Conservation (phyloP, 2,329 filamentous ascomycete genomes). For the Verticillium alfalfae region DNA sequence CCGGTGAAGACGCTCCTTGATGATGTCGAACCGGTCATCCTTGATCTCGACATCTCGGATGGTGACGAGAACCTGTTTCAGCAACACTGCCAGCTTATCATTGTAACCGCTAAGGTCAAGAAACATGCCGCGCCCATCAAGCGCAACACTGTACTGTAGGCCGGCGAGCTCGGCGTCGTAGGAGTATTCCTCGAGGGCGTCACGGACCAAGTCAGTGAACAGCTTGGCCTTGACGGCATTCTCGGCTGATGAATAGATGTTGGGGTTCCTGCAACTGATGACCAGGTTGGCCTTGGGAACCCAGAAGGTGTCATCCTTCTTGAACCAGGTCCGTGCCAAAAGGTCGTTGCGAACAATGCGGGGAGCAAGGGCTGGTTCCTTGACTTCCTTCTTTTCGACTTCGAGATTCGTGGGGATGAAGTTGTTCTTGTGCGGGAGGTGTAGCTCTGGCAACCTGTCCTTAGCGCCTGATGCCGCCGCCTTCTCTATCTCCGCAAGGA, state of each 20-base stretch:
- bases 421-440: slow-evolving; percentile 88
- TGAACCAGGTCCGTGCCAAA: slow-evolving; percentile 82
- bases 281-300: slow-evolving; percentile 89
- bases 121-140: slow-evolving; percentile 68
- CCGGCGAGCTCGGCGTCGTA: slow-evolving; percentile 95
- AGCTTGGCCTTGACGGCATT: slow-evolving; percentile 73
- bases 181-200: slow-evolving; percentile 86
- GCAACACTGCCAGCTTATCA: slow-evolving; percentile 84
- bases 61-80: slow-evolving; percentile 81
- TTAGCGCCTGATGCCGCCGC: slow-evolving; percentile 54
- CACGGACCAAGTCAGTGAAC: slow-evolving; percentile 80
- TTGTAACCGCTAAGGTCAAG: slow-evolving; percentile 87
- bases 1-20: slow-evolving; percentile 77
- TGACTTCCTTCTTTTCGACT: slow-evolving; percentile 90
- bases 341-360: slow-evolving; percentile 81
- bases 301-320: slow-evolving; percentile 98
- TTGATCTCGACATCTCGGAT: slow-evolving; percentile 81
- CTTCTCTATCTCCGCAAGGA: slow-evolving; percentile 64
- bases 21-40: slow-evolving; percentile 83
- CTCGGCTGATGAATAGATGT: slow-evolving; percentile 73
- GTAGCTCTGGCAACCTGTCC: slow-evolving; percentile 63
- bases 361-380: slow-evolving; percentile 66
- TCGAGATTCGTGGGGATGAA: slow-evolving; percentile 92
- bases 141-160: slow-evolving; percentile 72
- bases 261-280: slow-evolving; percentile 71